These are phyloP conservation scores for Aspergillus egyptiacus DNA, from an alignment of 495 filamentous ascomycete species.

Conservation along the genomic window DNA sequence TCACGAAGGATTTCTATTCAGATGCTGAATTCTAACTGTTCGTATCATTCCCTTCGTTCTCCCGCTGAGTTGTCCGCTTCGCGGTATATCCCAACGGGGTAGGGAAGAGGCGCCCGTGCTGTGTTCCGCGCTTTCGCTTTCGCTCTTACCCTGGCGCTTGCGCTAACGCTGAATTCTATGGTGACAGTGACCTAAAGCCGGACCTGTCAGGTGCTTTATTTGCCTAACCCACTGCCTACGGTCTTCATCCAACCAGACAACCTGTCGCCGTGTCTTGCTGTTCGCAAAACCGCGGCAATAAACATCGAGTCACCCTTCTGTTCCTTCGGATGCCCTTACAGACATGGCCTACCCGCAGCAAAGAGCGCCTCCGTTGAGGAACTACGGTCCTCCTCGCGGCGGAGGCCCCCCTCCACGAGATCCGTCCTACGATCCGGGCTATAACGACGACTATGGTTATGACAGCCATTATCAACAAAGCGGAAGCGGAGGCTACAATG, in stretches of 20 bases:
- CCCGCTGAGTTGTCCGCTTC: background rate
- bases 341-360: constrained; percentile 34
- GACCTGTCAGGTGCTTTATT: background rate
- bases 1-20: constrained; percentile 3
- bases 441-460: constrained; percentile 46
- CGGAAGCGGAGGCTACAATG: constrained; percentile 39
- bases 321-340: background rate
- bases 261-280: background rate
- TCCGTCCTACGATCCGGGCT: constrained; percentile 44
- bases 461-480: constrained; percentile 33
- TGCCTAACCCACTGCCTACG: background rate
- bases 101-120: constrained; percentile 3
- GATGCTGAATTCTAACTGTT: constrained; percentile 5
- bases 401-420: constrained; percentile 37
- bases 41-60: background rate
- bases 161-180: background rate
- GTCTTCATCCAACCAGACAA: background rate
- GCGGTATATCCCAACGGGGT: constrained; percentile 7
- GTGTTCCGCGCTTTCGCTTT: background rate
- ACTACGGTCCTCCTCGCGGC: constrained; percentile 39
- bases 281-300: background rate
- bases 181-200: constrained; percentile 5
- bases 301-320: background rate
- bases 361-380: constrained; percentile 47
- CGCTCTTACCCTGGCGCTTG: background rate